Evolutionary conservation across 2,329 filamentous ascomycete genomes (phyloP).

Genomic region (Alternaria ventricosa): DNA sequence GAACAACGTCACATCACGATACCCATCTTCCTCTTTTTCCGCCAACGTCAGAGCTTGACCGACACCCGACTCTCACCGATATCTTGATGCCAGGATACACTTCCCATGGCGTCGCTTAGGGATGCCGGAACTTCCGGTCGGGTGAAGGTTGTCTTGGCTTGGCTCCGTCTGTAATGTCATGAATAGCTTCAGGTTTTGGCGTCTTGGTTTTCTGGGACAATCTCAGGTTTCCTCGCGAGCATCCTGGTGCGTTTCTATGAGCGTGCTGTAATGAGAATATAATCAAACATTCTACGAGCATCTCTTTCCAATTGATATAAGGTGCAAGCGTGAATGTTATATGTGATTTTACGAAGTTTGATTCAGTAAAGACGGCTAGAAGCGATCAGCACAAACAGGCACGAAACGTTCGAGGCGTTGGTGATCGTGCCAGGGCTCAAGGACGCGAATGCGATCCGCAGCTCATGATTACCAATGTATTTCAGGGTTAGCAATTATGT

Average conservation of each 20-base stretch:
- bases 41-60: constrained; percentile 2
- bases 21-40: constrained; percentile 34
- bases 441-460: not conserved
- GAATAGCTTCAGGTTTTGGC: constrained; percentile 16
- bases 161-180: constrained; percentile 12
- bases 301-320: not conserved
- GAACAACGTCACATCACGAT: constrained; percentile 36
- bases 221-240: constrained; percentile 1
- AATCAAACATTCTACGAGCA: constrained; percentile 15
- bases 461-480: not conserved
- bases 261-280: constrained; percentile 14
- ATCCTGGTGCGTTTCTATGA: constrained; percentile 6
- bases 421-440: not conserved
- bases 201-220: constrained; percentile 15
- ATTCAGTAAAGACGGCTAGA: not conserved
- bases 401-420: not conserved
- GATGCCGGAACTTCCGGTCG: constrained; percentile 10
- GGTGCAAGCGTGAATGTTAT: not conserved
- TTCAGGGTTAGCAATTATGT: not conserved
- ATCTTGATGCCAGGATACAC: not conserved
- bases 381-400: not conserved
- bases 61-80: not conserved
- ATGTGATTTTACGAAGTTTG: not conserved
- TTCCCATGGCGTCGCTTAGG: not conserved
- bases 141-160: constrained; percentile 1